Base-by-base conservation (phyloP, 345 rosid genomes). In the Aegle marmelos region DNA sequence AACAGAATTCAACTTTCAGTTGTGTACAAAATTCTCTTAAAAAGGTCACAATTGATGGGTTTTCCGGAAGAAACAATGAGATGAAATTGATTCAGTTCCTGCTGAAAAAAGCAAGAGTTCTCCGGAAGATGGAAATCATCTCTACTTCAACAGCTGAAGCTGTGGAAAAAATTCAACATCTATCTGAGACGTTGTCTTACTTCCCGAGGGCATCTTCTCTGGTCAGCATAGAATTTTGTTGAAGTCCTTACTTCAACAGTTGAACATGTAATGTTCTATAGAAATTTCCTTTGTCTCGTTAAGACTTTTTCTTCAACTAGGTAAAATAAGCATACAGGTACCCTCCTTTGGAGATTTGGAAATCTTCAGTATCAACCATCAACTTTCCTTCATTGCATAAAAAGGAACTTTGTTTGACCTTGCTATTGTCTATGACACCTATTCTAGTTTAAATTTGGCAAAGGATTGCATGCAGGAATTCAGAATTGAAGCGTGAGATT, bases 1-100 rank as follows among this genome's bases (percentile, higher is more conserved):
- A 73, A 27, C 76, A 33, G 61, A 72, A 54, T 72, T 57, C 34
- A 30, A 71, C 80, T 37, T 76, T 70, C 68, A 63, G 57, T 24
- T 81, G 83, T 31, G 69, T 69, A 37, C 57, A 71, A 56, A 76
- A 31, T 41, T 25, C 68, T 71, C 80, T 81, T 19, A 66, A 64
- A 75, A 56, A 76, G 72, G 37, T 81, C 1, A 66, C 22, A 14
- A 24, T 81, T 50, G 59, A 11, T n/a, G 77, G 80, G 57, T 71
- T 76, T 24, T 21, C 64, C 25, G 80, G 80, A 72, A 71, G 68
- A 64, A 65, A 11, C 33, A 45, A 70, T 57, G 83, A 76, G 68
- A 36, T 70, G 68, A 41, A 66, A 1, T 1, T 45, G 16, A 50
- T 72, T 60, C 34, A 24, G 53, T 76, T 81, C 34, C 54, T 76